Conservation (phyloP, 768 basidiomycete species). For the Steccherinum ochraceum region DNA sequence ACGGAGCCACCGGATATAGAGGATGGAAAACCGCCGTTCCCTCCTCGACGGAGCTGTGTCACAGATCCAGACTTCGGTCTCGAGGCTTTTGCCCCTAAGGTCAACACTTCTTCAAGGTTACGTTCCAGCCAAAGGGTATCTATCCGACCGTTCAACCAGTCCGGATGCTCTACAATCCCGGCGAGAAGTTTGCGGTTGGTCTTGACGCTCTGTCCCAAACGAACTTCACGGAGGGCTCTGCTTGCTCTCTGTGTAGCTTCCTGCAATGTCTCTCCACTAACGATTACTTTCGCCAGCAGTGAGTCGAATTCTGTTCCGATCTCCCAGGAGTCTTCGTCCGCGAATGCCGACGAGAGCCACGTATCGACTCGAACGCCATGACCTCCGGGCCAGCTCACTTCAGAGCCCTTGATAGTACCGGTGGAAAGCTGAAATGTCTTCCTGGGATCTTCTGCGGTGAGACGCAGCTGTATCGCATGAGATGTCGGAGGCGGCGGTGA, state of each 20-base stretch:
- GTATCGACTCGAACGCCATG: slow-evolving; percentile 21
- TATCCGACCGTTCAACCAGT: slow-evolving; percentile 1
- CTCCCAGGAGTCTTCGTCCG: background rate
- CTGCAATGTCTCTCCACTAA: slow-evolving; percentile 4
- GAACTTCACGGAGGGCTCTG: slow-evolving; percentile 8
- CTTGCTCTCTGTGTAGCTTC: slow-evolving; percentile 6
- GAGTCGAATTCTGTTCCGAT: slow-evolving; percentile 13
- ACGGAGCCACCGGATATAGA: background rate
- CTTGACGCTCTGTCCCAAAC: slow-evolving; percentile 5
- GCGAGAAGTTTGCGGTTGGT: slow-evolving; percentile 10
- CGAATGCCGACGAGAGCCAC: slow-evolving; percentile 9
- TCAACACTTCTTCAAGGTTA: background rate
- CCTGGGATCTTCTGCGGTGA: slow-evolving; percentile 28
- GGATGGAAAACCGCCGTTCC: background rate
- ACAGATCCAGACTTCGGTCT: background rate
- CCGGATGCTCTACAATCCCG: slow-evolving; percentile 4
- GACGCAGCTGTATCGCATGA: slow-evolving; percentile 26
- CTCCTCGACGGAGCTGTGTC: too few relatives aligned
- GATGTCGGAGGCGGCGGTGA: slow-evolving; percentile 10
- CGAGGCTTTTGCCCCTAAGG: background rate
- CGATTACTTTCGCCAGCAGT: slow-evolving; percentile 27
- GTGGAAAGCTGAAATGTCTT: slow-evolving; percentile 24
- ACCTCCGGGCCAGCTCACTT: slow-evolving; percentile 7
- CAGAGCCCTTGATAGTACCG: slow-evolving; percentile 21
- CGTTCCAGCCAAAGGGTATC: slow-evolving; percentile 12